phyloP scores from a whole-genome alignment of 1,284 basidiomycete genomes.

The Microbotryomycetes sp. region DNA sequence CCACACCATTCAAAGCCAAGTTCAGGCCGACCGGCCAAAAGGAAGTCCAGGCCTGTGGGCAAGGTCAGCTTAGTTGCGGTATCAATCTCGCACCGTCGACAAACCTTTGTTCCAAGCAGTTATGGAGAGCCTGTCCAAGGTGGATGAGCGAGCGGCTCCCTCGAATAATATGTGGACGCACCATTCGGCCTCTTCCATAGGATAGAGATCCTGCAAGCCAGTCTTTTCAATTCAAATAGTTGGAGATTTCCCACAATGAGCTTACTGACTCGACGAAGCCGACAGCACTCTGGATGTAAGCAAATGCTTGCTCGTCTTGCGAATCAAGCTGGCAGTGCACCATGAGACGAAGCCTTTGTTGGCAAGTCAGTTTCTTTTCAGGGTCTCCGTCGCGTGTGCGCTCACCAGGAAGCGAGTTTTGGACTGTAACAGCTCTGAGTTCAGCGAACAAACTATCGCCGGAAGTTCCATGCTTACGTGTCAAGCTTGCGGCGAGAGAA shows the following conservation, averaged over 20 bases:
- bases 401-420: not conserved
- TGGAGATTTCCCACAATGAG: too few species aligned
- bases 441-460: too few species aligned
- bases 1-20: not conserved
- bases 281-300: not conserved
- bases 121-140: not conserved
- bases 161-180: too few species aligned
- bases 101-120: not conserved
- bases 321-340: not conserved
- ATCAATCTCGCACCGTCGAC: too few species aligned
- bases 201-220: not conserved
- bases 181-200: not conserved
- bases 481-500: not conserved
- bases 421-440: not conserved
- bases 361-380: not conserved
- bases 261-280: not conserved
- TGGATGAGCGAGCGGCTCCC: too few species aligned
- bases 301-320: not conserved
- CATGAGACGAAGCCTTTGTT: not conserved
- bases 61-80: not conserved
- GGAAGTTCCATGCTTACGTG: too few species aligned
- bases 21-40: not conserved
- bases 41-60: not conserved
- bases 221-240: too few species aligned
- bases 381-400: not conserved